Conservation (phyloP, 176 grass and related monocot genomes). For the Dactylis glomerata region DNA sequence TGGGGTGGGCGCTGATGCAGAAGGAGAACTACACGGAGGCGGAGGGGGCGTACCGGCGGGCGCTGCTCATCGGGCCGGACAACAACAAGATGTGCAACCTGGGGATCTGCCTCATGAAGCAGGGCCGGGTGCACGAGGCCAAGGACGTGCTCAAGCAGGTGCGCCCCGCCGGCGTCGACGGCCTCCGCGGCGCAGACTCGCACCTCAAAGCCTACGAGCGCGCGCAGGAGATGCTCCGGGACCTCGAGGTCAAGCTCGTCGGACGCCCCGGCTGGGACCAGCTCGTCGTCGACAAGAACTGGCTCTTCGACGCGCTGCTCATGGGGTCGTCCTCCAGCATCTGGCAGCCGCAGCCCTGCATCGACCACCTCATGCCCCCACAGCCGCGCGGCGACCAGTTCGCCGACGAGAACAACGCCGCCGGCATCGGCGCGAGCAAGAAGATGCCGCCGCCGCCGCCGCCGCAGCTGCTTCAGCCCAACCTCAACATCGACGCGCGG, state of each 20-base stretch:
- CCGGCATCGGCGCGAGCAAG: background rate
- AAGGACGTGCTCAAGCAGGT: slow-evolving; percentile 97
- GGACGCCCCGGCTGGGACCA: slow-evolving; percentile 14
- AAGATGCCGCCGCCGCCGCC: background rate
- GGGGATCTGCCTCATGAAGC: slow-evolving; percentile 94
- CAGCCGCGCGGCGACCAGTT: slow-evolving; percentile 41
- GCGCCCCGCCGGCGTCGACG: slow-evolving; percentile 53
- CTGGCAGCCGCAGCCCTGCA: slow-evolving; percentile 93
- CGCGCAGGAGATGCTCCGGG: slow-evolving; percentile 88
- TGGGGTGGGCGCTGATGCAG: slow-evolving; percentile 98
- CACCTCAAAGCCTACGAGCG: slow-evolving; percentile 94
- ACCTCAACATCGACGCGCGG: slow-evolving; percentile 70
- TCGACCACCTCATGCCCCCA: slow-evolving; percentile 51
- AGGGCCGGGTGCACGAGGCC: slow-evolving; percentile 75
- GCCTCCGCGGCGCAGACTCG: slow-evolving; percentile 80
- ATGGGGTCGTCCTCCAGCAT: slow-evolving; percentile 66
- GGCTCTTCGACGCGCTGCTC: slow-evolving; percentile 80
- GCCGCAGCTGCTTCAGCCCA: slow-evolving; percentile 26
- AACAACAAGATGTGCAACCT: slow-evolving; percentile 99
- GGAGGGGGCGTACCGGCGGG: slow-evolving; percentile 71
- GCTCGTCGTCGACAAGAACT: slow-evolving; percentile 40
- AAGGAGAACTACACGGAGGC: slow-evolving; percentile 94
- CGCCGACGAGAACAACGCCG: slow-evolving; percentile 55
- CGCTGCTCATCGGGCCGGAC: slow-evolving; percentile 72
- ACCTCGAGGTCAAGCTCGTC: slow-evolving; percentile 77